Base-by-base conservation (phyloP, 1,284 basidiomycete species). In the Ustilago lituana region DNA sequence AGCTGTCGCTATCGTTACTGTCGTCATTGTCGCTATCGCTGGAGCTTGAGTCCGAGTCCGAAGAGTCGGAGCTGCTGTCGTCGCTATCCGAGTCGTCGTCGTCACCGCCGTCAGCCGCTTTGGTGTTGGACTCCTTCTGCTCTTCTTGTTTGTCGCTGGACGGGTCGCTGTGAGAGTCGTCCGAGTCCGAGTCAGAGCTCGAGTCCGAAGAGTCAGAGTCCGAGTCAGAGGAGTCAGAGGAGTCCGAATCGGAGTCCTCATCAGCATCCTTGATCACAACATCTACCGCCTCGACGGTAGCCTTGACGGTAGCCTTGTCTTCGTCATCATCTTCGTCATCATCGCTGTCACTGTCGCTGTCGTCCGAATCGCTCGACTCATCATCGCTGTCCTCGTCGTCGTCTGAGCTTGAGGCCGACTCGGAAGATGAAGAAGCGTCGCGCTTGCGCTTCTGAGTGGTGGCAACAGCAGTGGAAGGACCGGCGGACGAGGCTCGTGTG, bases 371-470 rank as follows among this genome's bases (percentile, higher is more conserved):
- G 27, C 27, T 29, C 12, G 27, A 29, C 27, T 50, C 52, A 40
- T 47, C 50, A 27, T 49, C 46, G 35, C 37, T 39, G 29, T 49
- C 51, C 11, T 46, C 46, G 24, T 51, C 52, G 38, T 53, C 57
- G 32, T 53, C 52, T 9, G 54, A 56, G 46, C 54, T 56, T 17
- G 43, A 48, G 23, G 57, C 49, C 10, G 56, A 51, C 7, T 48
- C 51, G 3, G 54, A 50, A 15, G 51, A 55, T 3, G 62, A 50
- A 19, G 41, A 23, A 12, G 47, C 41, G 14, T 39, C 62, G 2
- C 58, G 45, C 44, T 66, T 66, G 40, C 57, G 52, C 63, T 66
- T 66, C 49, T 66, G 41, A 36, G 37, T 48, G 9, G 49, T 5
- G 22, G 35, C 4, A 11, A 31, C 37, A 14, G 35, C 6, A 27